A percentile compares a stretch with the other conserved stretches of the same genome.
Evolutionary conservation across 139 green algal species (phyloP).

Genomic region (Auxenochlorella protothecoides): DNA sequence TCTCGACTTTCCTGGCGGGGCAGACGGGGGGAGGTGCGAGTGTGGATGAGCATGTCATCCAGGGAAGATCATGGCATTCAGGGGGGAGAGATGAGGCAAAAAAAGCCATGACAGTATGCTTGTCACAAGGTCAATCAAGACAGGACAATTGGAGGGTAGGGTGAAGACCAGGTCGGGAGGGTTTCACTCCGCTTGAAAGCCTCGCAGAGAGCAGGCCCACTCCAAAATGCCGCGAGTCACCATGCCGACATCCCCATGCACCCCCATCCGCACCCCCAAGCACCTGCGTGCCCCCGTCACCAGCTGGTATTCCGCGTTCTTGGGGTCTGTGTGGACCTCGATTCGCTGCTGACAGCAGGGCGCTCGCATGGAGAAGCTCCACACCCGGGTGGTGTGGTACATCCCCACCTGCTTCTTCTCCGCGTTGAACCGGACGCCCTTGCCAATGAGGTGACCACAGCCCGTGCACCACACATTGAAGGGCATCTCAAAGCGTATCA

Average conservation of each 20-base stretch:
- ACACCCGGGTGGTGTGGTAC: constrained; percentile 89
- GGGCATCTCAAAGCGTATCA: constrained; percentile 95
- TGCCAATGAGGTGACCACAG: constrained; percentile 83
- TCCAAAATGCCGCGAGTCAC: no score
- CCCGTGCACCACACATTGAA: constrained; percentile 90
- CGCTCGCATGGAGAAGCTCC: constrained; percentile 80
- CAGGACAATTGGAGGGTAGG: background rate
- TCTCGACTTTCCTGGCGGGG: constrained; percentile 36
- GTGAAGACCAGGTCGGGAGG: background rate
- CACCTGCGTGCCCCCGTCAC: constrained; percentile 40
- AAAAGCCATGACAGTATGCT: background rate
- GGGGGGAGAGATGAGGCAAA: background rate
- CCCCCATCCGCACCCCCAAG: constrained; percentile 23
- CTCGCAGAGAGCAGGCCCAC: background rate
- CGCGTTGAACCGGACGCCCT: constrained; percentile 96
- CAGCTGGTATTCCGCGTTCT: constrained; percentile 76
- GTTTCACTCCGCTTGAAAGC: no score
- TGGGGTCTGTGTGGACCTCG: constrained; percentile 87
- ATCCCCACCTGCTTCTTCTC: constrained; percentile 86
- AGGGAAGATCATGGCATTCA: no score
- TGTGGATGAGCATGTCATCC: no score
- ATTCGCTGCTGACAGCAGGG: constrained; percentile 78
- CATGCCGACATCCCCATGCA: background rate
- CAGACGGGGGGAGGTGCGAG: no score
- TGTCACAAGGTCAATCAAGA: background rate